Base-by-base conservation (phyloP, 1,284 basidiomycete species). In the Dichomitus squalens region DNA sequence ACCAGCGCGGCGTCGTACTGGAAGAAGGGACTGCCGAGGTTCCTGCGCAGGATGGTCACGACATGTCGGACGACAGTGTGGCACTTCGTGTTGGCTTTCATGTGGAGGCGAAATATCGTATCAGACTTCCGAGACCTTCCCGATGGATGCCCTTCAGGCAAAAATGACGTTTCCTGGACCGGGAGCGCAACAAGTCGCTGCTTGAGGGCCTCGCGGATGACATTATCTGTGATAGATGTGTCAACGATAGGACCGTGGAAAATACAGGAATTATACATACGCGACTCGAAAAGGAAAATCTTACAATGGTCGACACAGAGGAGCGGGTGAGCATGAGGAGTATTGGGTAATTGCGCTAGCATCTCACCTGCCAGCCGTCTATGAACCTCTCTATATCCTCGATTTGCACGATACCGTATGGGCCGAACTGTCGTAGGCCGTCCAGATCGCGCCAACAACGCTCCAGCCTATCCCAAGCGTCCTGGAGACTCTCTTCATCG, bases 371-470 rank as follows among this genome's bases (percentile, higher is more conserved):
- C 84, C 88, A 91, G 43, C 81, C 81, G 64, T 84, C 79, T 44
- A 84, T 82, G 65, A 85, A 89, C 57, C 85, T 79, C 59, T 88
- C 85, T 20, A 82, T 71, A 33, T 88, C 86, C 60, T 88, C 83
- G 29, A 78, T 75, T 14, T 81, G 76, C 39, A 82, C 67, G 59
- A 79, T 74, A 49, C 71, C 71, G 35, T 66, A 79, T 21, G 66
- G 66, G 43, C 71, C 68, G 29, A 73, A 64, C 39, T 70, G 65
- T 29, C 85, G 79, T 51, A 95, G 73, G 11, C 72, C 71, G 35
- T 93, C 91, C 55, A 95, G 87, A 54, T 92, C 90, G 43, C 88
- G 82, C 91, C 92, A 95, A 58, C 84, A 90, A 31, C 75, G 76
- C 60, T 92, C 90, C 9, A 96, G 81, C n/a, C 81, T 81, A 20